phyloP scores from a whole-genome alignment of 345 rosid genomes.

The Arabidopsis suecica region DNA sequence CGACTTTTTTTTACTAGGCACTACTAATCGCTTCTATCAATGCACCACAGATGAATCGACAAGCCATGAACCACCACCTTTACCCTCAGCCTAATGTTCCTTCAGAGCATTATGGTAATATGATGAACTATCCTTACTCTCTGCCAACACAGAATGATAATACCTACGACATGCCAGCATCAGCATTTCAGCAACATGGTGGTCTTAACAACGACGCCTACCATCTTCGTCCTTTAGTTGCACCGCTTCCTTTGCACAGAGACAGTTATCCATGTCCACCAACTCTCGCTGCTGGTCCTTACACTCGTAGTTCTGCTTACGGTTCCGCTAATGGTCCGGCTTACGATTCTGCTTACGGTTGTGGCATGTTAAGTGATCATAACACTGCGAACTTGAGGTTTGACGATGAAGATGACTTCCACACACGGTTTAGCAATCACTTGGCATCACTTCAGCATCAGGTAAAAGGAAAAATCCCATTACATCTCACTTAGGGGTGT shows the following conservation, averaged over 20 bases:
- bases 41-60: conserved; percentile 46
- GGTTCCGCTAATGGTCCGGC: conserved; percentile 54
- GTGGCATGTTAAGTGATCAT: neutral
- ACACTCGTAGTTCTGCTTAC: conserved; percentile 46
- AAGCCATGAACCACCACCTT: conserved; percentile 47
- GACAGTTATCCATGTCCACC: conserved; percentile 74
- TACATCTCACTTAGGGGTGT: conserved; percentile 6
- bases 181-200: conserved; percentile 71
- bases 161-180: conserved; percentile 70
- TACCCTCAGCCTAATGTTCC: conserved; percentile 75
- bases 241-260: conserved; percentile 70
- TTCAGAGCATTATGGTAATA: conserved; percentile 65
- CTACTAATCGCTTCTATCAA: conserved; percentile 57
- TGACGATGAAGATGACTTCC: conserved; percentile 56
- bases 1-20: conserved; percentile 27
- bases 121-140: conserved; percentile 72
- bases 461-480: conserved; percentile 20
- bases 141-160: conserved; percentile 52
- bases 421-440: conserved; percentile 60
- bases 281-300: conserved; percentile 53
- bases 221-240: conserved; percentile 67
- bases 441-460: conserved; percentile 72
- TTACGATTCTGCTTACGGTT: conserved; percentile 41
- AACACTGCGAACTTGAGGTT: neutral
- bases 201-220: conserved; percentile 58